Conservation (phyloP, 116 monocot genomes). For the Zostera marina region DNA sequence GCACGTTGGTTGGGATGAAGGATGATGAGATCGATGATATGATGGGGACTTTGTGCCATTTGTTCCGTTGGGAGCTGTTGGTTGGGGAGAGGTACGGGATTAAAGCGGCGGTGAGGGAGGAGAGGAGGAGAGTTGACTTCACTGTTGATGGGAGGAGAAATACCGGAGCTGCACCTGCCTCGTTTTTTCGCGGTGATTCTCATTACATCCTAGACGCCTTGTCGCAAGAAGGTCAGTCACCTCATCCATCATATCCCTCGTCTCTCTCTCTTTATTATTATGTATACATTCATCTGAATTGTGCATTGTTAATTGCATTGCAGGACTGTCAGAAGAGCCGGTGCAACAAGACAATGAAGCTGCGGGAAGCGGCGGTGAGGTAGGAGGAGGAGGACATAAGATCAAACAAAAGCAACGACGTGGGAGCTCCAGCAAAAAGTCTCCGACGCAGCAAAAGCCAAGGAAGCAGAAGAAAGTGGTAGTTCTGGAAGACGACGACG, state of each 20-base stretch:
- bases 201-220: constrained; percentile 43
- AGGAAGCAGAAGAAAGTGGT: constrained; percentile 15
- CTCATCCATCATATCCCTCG: not conserved
- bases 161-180: constrained; percentile 2
- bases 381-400: constrained; percentile 5
- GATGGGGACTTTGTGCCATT: constrained; percentile 68
- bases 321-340: constrained; percentile 78
- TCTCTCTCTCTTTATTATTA: no score
- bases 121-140: constrained; percentile 44
- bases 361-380: constrained; percentile 63
- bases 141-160: not conserved
- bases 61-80: constrained; percentile 90
- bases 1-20: constrained; percentile 73
- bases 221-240: constrained; percentile 66
- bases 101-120: constrained; percentile 74
- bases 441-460: not conserved
- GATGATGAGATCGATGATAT: constrained; percentile 95
- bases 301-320: not conserved
- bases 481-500: constrained; percentile 8
- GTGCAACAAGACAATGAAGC: constrained; percentile 49
- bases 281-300: no score
- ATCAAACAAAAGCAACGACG: constrained; percentile 10
- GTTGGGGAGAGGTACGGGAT: constrained; percentile 87
- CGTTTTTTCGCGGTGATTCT: constrained; percentile 5
- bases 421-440: constrained; percentile 9